phyloP scores from a whole-genome alignment of 1,284 basidiomycete species.

The Tremellales sp. region DNA sequence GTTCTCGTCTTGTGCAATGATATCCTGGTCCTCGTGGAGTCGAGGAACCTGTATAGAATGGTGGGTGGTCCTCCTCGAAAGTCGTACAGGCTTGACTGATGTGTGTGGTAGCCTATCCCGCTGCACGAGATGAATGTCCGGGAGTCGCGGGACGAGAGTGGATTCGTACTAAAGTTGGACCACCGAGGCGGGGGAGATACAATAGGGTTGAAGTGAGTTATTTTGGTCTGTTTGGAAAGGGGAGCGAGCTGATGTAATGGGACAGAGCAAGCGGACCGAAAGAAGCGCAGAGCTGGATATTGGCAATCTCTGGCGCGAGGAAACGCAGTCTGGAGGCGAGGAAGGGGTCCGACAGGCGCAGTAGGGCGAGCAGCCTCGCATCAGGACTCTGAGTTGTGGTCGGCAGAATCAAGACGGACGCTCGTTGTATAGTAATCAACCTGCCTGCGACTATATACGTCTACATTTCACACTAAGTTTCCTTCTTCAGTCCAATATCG shows the following conservation, averaged over 20 bases:
- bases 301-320: constrained; percentile 51
- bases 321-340: constrained; percentile 28
- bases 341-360: constrained; percentile 6
- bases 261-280: constrained; percentile 57
- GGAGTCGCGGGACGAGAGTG: constrained; percentile 56
- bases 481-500: constrained; percentile 10
- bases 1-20: constrained; percentile 75
- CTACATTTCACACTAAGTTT: background rate
- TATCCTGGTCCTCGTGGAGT: constrained; percentile 71
- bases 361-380: background rate
- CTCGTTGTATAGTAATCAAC: too few species aligned
- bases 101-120: constrained; percentile 53
- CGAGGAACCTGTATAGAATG: constrained; percentile 71
- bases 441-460: too few species aligned
- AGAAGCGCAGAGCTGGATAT: constrained; percentile 65
- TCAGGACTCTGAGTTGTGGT: background rate
- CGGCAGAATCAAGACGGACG: too few species aligned
- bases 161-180: constrained; percentile 61
- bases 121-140: constrained; percentile 40
- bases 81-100: constrained; percentile 53
- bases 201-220: constrained; percentile 53
- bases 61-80: constrained; percentile 52
- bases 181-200: constrained; percentile 72
- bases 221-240: background rate
- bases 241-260: background rate